A percentile compares a stretch with the other conserved stretches of the same genome.
Evolutionary conservation across 176 grass and related monocot species (phyloP).

Genomic region (Oryza rufipogon): DNA sequence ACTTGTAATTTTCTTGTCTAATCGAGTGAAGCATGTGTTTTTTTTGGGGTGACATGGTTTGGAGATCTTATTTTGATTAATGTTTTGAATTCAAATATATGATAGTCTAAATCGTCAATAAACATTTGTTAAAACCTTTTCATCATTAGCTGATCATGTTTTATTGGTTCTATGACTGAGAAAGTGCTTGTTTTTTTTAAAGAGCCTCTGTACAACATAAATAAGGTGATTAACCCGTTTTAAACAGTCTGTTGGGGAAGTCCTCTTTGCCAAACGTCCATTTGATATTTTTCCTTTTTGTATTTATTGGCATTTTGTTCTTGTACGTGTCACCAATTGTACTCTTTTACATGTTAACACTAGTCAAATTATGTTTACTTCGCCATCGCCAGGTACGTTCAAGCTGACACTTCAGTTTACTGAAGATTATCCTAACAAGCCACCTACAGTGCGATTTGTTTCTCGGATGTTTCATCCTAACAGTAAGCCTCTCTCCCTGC

Average conservation of each 20-base stretch:
- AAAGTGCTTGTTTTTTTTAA: neutral
- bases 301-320: neutral
- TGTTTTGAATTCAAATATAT: conserved; percentile 8
- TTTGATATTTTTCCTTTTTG: neutral
- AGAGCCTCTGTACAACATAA: neutral
- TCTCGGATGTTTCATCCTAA: conserved; percentile 64
- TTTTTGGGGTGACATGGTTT: neutral
- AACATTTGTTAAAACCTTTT: neutral
- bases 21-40: neutral
- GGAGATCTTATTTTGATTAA: neutral
- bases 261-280: neutral
- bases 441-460: conserved; percentile 59
- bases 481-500: conserved; percentile 31
- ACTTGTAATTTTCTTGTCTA: neutral
- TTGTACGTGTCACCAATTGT: neutral
- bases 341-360: conserved; percentile 2
- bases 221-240: conserved; percentile 11
- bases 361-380: neutral
- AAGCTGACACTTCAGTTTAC: conserved; percentile 57
- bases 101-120: neutral
- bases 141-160: neutral
- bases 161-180: neutral
- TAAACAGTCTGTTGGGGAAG: neutral
- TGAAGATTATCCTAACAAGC: conserved; percentile 66
- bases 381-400: conserved; percentile 49